A percentile compares a stretch with the other conserved stretches of the same genome.
Evolutionary conservation across 2,329 filamentous ascomycete genomes (phyloP).

Genomic region (Xylaria sp.): DNA sequence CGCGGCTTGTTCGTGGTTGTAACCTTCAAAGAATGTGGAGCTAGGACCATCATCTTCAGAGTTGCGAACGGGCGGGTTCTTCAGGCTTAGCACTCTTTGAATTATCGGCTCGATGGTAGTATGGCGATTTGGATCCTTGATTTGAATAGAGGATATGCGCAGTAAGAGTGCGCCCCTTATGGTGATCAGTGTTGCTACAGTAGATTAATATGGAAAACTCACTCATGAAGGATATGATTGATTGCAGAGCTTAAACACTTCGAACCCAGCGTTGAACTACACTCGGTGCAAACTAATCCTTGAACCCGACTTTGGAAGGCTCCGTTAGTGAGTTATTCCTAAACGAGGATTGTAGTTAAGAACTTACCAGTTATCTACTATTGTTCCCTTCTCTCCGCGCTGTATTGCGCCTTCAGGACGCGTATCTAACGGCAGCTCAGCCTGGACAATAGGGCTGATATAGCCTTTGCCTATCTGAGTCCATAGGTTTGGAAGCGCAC

Average conservation of each 20-base stretch:
- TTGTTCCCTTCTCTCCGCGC: constrained; percentile 50
- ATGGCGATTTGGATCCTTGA: constrained; percentile 38
- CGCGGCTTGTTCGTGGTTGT: constrained; percentile 11
- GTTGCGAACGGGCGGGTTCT: constrained; percentile 31
- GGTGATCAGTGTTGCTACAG: constrained; percentile 14
- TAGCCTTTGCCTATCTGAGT: constrained; percentile 55
- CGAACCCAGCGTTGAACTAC: constrained; percentile 50
- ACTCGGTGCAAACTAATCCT: constrained; percentile 52
- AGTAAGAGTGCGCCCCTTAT: constrained; percentile 55
- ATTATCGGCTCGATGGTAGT: constrained; percentile 48
- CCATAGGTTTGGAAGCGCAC: constrained; percentile 53
- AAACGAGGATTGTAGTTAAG: background rate
- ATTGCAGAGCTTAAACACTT: constrained; percentile 50
- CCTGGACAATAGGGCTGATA: constrained; percentile 51
- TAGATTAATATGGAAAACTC: constrained; percentile 33
- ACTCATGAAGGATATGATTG: constrained; percentile 55
- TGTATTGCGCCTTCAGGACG: constrained; percentile 42
- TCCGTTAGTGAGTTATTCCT: constrained; percentile 6
- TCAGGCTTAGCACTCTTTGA: constrained; percentile 50
- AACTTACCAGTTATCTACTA: constrained; percentile 53
- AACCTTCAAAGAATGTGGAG: constrained; percentile 4
- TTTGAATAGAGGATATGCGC: constrained; percentile 46
- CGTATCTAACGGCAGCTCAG: constrained; percentile 42
- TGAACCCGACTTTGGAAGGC: constrained; percentile 50
- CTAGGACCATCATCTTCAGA: constrained; percentile 3